These are phyloP conservation scores for Zymoseptoria tritici DNA, from an alignment of 2,329 filamentous ascomycete genomes.

Conservation along the genomic window DNA sequence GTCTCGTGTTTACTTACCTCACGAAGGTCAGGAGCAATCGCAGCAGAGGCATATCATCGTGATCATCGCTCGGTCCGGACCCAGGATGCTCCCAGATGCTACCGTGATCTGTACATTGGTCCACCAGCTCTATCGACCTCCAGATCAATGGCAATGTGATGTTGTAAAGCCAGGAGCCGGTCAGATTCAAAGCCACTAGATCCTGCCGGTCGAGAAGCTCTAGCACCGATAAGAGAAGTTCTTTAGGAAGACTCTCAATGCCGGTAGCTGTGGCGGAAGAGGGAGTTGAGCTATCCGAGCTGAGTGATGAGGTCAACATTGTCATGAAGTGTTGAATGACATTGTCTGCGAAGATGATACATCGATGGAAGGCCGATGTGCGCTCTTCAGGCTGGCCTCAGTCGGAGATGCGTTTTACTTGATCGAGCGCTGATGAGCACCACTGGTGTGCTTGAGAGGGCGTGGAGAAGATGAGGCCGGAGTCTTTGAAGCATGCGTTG, in stretches of 20 bases:
- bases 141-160: slow-evolving; percentile 35
- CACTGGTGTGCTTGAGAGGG: no score
- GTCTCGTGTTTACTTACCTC: slow-evolving; percentile 22
- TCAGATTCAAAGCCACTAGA: slow-evolving; percentile 29
- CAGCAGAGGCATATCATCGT: slow-evolving; percentile 39
- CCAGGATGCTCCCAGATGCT: no score
- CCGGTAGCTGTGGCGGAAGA: no score
- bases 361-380: no score
- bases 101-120: slow-evolving; percentile 29
- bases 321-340: background rate
- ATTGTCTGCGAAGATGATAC: background rate
- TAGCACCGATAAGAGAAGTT: slow-evolving; percentile 37
- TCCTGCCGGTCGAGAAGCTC: slow-evolving; percentile 26
- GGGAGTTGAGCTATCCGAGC: no score
- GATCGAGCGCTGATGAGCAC: no score
- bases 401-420: no score
- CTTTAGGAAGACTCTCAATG: slow-evolving; percentile 30
- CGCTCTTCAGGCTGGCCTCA: no score
- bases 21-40: slow-evolving; percentile 37
- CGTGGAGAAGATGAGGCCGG: no score
- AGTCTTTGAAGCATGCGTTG: no score
- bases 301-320: background rate
- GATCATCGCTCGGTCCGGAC: slow-evolving; percentile 21
- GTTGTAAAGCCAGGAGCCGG: slow-evolving; percentile 31
- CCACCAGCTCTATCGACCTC: slow-evolving; percentile 35